Evolutionary conservation across 2,329 filamentous ascomycete species (phyloP).

Genomic region (Xylaria sp.): DNA sequence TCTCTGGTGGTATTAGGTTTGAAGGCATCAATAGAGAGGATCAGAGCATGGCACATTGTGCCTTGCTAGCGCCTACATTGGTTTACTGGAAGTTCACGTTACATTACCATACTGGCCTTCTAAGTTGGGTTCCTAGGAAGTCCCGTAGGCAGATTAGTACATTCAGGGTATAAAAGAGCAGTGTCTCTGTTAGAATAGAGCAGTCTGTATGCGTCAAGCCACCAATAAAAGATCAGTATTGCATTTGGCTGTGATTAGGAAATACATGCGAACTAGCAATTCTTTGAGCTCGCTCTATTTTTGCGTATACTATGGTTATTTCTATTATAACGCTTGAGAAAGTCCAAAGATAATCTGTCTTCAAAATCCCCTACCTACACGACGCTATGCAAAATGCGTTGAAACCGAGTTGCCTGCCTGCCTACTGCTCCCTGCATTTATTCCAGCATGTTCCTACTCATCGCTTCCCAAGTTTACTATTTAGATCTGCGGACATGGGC

Average conservation of each 20-base stretch:
- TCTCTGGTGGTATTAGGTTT: not conserved
- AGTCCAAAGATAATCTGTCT: not conserved
- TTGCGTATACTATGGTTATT: not conserved
- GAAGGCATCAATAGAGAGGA: not conserved
- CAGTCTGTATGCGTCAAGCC: not conserved
- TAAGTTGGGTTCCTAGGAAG: not conserved
- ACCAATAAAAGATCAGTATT: slow-evolving; percentile 3
- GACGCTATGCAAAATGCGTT: slow-evolving; percentile 16
- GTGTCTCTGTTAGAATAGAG: slow-evolving; percentile 1
- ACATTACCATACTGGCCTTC: not conserved
- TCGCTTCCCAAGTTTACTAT: not conserved
- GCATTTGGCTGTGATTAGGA: not conserved
- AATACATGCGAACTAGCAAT: not conserved
- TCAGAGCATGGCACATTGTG: not conserved
- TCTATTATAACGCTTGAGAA: slow-evolving; percentile 1
- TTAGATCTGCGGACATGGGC: not conserved
- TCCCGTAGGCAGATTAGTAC: not conserved
- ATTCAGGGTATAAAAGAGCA: not conserved
- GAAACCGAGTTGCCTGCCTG: not conserved
- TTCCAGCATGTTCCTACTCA: not conserved
- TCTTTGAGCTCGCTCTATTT: not conserved
- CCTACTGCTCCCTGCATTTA: not conserved
- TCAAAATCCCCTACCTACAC: not conserved
- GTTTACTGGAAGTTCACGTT: not conserved
- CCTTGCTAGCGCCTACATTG: not conserved